Evolutionary conservation across 148 eudicot species (phyloP), one percentile per base, ranked within the genome.

Genomic region (Rhododendron henanense): DNA sequence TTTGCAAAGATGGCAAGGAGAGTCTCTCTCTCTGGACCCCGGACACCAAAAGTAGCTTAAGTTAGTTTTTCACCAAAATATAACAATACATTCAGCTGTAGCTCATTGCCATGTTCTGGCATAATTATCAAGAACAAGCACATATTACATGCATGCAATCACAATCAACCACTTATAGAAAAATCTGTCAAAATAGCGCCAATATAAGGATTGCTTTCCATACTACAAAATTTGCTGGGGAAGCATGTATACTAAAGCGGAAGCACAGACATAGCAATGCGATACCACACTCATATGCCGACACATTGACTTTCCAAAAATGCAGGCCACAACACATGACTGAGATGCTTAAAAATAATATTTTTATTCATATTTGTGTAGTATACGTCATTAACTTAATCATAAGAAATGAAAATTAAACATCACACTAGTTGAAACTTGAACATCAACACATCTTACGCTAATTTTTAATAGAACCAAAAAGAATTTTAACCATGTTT

Each of bases 11-110:
- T 80, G 85, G 86, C 81, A 79, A 91, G 53, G 87, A 71, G 78
- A 73, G 86, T 78, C 85, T 77, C 31, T 48, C 86, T 74, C 73
- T 85, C 92, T 91, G 92, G 69, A 80, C 75, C 78, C 82, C 82
- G 83, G 85, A n/a, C 28, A 83, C 59, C 31, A 75, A 61, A 87
- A 67, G 50, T n/a, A 80, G 37, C 55, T 28, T 84, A 48, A 35
- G 78, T n/a, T 44, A 81, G 78, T 59, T 61, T n/a, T 47, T 33
- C 57, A 1, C 35, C 39, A 89, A 65, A 50, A 61, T 23, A 80
- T n/a, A 87, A 71, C 39, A 14, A 51, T 35, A 16, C 63, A 81
- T 51, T 45, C 79, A 57, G 81, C 16, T 28, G 83, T 25, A 31
- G 79, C 59, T 15, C 85, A 45, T 41, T 28, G 81, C 2, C 78